Base-by-base conservation (phyloP, 768 basidiomycete genomes). In the Pleurotus cornucopiae region DNA sequence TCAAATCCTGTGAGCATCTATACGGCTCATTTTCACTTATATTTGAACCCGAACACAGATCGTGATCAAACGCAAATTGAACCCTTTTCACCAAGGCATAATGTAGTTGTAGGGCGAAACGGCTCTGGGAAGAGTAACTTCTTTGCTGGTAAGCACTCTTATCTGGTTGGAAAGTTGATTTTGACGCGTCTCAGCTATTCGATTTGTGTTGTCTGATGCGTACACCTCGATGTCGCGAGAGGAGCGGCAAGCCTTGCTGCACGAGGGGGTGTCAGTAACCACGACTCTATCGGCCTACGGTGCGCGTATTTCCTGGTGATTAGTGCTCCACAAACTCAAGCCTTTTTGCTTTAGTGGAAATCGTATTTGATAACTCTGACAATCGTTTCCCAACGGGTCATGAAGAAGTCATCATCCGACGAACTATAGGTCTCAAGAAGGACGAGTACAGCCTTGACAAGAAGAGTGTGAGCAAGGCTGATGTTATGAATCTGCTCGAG, bases 61-160 rank as follows among this genome's bases (percentile, higher is more conserved):
- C 83, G 89, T 58, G 91, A 93, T 75, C 89, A 93, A 66, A 92
- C 88, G 0, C 87, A 90, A 63, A 92, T 97, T 57, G 95, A 98
- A 62, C 95, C 95, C 0, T 99, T 99, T 73, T 91, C 88, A 18
- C 85, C 94, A 0, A 85, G 79, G 48, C 94, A 97, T 67, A 98
- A 98, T 72, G 94, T 98, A 9, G 94, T 98, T 6, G 95, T 98
- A 6, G 96, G 97, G 12, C 76, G 97, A 43, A 98, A 99, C 81
- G 97, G 97, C 11, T 93, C 91, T 5, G 97, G 97, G 49, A 99
- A 99, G 78, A 94, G 91, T 65, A 99, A 98, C 69, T 98, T 99
- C 79, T 99, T 99, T 71, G 87, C 91, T 38, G 94, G 92, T 89
- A 51, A 61, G 86, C 67, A 14, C 20, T 57, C 11, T 41, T 18